Base-by-base conservation (phyloP, 1,284 basidiomycete genomes). In the Trichosporon sp. region DNA sequence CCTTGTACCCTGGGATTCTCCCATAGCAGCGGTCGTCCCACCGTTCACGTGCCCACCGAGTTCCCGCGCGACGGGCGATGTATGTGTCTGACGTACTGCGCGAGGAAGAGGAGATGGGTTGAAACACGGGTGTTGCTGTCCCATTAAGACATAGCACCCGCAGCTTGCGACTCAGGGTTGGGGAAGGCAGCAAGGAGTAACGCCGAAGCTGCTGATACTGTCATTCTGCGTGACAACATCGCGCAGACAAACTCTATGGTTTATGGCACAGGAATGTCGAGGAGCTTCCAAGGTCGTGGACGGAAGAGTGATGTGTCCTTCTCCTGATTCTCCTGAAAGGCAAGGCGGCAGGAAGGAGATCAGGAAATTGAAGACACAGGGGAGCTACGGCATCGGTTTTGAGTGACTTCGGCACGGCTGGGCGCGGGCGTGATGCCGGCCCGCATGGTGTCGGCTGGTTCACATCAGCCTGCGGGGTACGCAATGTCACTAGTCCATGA, bases 51-150 rank as follows among this genome's bases (percentile, higher is more conserved):
- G 49, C 27, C 49, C 27, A 54, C 25, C 14, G 11, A 16, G 16
- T 29, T 29, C 25, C 49, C 27, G 49, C 14, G n/a, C 49, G 49
- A 54, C 49, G 19, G 49, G 27, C 49, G 27, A 3, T 29, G 49
- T n/a, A 29, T 25, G 40, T 44, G 40, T 44, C 40, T 44, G 40
- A 44, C 19, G 25, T 9, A n/a, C 49, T 54, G 3, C n/a, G n/a
- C n/a, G n/a, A n/a, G n/a, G 25, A 16, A 31, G 49, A 54, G 27
- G 25, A 54, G 25, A n/a, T 16, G 40, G 40, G 14, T 54, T 54
- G 49, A 54, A 54, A 54, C 49, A 27, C 49, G 49, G 49, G 49
- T 54, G 49, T 54, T 29, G 49, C 49, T 29, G n/a, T 54, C 27
- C 27, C 49, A 54, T 54, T n/a, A 54, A 29, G 49, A 54, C 49